A percentile compares a stretch with the other conserved stretches of the same genome.
phyloP scores from a whole-genome alignment of 495 filamentous ascomycete species.

The Aspergillus haitiensis region DNA sequence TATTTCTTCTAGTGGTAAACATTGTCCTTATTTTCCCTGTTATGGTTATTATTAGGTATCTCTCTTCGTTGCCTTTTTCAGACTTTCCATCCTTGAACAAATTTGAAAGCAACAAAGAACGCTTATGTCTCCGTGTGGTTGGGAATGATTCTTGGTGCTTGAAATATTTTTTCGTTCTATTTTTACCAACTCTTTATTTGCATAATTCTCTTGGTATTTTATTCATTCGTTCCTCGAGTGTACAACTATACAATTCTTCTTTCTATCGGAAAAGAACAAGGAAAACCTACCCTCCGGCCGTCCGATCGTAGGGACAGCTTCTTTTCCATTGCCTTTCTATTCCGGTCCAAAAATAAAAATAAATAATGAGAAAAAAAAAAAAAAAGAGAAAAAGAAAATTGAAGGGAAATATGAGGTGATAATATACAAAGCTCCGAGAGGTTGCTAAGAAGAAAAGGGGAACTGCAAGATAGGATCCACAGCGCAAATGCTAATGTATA shows the following conservation, averaged over 20 bases:
- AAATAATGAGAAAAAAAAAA: not conserved
- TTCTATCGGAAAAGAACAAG: not conserved
- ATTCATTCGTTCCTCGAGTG: not conserved
- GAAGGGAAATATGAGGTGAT: constrained; percentile 11
- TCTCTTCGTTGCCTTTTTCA: no score
- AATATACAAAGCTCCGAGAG: constrained; percentile 21
- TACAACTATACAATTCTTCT: not conserved
- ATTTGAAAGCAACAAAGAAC: no score
- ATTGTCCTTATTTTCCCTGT: no score
- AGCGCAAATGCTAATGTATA: constrained; percentile 18
- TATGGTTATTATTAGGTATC: no score
- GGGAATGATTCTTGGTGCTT: not conserved
- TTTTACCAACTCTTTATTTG: constrained; percentile 8
- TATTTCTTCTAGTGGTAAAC: no score
- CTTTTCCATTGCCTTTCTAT: constrained; percentile 17
- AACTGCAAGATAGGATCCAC: constrained; percentile 8
- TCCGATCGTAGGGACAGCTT: constrained; percentile 11
- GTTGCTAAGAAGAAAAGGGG: not conserved
- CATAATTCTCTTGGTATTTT: not conserved
- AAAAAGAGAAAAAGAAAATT: not conserved
- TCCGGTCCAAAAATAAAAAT: constrained; percentile 7
- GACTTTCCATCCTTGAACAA: no score
- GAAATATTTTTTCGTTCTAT: constrained; percentile 3
- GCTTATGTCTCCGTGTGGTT: no score
- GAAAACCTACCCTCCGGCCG: constrained; percentile 4